Evolutionary conservation across 1,284 basidiomycete species (phyloP).

Genomic region (Mycosarcoma maydis): DNA sequence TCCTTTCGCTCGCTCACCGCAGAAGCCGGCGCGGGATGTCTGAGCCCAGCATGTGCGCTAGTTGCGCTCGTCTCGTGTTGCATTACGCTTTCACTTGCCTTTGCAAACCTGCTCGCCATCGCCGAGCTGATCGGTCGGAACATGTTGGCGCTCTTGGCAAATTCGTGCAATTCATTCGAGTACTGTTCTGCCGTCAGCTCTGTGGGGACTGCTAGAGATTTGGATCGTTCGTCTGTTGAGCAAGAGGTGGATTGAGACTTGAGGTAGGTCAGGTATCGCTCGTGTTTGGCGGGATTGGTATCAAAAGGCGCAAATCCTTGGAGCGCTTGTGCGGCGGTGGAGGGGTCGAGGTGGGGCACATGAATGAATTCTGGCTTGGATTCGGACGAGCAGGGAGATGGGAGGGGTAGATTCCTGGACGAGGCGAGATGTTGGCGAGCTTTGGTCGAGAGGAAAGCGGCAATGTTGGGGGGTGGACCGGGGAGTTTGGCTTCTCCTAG

Average conservation of each 20-base stretch:
- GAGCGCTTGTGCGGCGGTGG: slow-evolving; percentile 85
- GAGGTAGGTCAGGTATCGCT: slow-evolving; percentile 85
- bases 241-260: slow-evolving; percentile 75
- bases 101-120: slow-evolving; percentile 90
- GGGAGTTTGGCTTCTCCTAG: slow-evolving; percentile 83
- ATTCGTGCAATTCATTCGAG: slow-evolving; percentile 84
- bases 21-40: slow-evolving; percentile 68
- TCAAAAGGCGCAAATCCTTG: slow-evolving; percentile 87
- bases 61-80: slow-evolving; percentile 67
- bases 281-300: slow-evolving; percentile 80
- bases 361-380: no score
- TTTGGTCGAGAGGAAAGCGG: slow-evolving; percentile 90
- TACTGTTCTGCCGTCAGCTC: slow-evolving; percentile 73
- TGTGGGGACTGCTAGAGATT: slow-evolving; percentile 71
- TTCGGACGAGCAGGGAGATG: slow-evolving; percentile 16
- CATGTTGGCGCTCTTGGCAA: slow-evolving; percentile 86
- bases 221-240: slow-evolving; percentile 62
- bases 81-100: slow-evolving; percentile 70
- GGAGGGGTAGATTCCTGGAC: slow-evolving; percentile 69
- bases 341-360: slow-evolving; percentile 76
- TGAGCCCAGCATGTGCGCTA: slow-evolving; percentile 71
- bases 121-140: slow-evolving; percentile 88
- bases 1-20: no score
- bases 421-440: slow-evolving; percentile 84
- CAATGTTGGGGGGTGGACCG: slow-evolving; percentile 80